phyloP scores from a whole-genome alignment of 139 green algal genomes.

The Mychonastes homosphaera region DNA sequence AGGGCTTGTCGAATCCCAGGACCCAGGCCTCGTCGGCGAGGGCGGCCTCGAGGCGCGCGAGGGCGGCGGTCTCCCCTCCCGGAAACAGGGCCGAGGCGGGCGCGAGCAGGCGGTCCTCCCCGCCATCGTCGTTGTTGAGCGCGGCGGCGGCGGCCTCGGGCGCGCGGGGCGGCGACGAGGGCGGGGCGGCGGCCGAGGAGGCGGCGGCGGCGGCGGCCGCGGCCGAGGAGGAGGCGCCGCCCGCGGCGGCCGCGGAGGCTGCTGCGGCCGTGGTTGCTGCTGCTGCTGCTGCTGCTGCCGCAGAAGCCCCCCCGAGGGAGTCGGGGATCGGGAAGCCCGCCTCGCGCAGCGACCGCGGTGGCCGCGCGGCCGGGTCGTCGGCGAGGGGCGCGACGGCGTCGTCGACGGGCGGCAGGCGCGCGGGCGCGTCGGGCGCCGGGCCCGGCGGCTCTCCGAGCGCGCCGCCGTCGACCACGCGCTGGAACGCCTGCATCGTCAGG shows the following conservation, averaged over 20 bases:
- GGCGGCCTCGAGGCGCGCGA: constrained; percentile 43
- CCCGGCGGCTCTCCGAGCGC: constrained; percentile 33
- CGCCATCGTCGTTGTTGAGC: neutral
- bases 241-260: too few relatives aligned
- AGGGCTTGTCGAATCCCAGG: constrained; percentile 74
- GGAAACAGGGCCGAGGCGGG: constrained; percentile 4
- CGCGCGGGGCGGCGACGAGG: too few relatives aligned
- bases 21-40: constrained; percentile 34
- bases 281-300: too few relatives aligned
- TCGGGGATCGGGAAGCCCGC: too few relatives aligned
- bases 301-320: too few relatives aligned
- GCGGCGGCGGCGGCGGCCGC: too few relatives aligned
- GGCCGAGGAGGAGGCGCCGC: too few relatives aligned
- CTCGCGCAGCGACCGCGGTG: too few relatives aligned
- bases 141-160: too few relatives aligned
- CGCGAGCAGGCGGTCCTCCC: neutral
- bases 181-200: too few relatives aligned
- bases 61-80: constrained; percentile 68
- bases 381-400: constrained; percentile 14
- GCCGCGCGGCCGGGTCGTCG: too few relatives aligned
- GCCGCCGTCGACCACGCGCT: neutral
- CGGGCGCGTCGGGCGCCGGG: constrained; percentile 34
- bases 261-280: too few relatives aligned
- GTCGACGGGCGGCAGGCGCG: constrained; percentile 25
- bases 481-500: constrained; percentile 35